Evolutionary conservation across 495 filamentous ascomycete genomes (phyloP), one percentile per base, ranked within the genome.

Genomic region (Neurospora tetraspora): DNA sequence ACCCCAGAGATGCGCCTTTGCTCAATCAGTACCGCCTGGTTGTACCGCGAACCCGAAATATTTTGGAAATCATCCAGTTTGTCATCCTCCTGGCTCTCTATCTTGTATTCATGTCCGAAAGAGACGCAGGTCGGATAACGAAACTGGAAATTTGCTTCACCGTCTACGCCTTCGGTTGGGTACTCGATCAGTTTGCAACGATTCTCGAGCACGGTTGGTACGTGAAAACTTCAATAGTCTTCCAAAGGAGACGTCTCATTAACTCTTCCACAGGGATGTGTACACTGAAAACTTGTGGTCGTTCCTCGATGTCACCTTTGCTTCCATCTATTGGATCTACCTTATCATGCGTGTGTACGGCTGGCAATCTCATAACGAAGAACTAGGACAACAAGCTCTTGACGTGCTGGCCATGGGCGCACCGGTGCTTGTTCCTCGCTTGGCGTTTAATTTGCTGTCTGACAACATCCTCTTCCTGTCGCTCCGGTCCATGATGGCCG

Each of bases 201-300:
- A 88, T 93, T 4, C 74, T 92, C 18, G 91, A 91, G 73, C 91
- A 93, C 74, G 91, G 90, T 40, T 91, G 89, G 90, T 84, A 74
- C 40, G 78, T 78, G 39, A 6, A 36, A 16, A 36, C 12, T 70
- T 23, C 61, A 69, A 43, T 42, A 31, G 27, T 61, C 71, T 14
- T 36, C 11, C 10, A n/a, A 43, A 12, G 6, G 20, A 16, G n/a
- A 34, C 20, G 65, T 71, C 73, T 72, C 36, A 45, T 74, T 72
- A 45, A 74, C 27, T 38, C 20, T 18, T 5, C 39, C 8, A 38
- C 31, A 92, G 91, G 91, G 84, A 87, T 68, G 91, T 93, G 8
- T 92, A 92, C 76, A 91, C 90, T 6, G 89, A 93, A 76, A 92
- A 93, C 74, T 84, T 93, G 23, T 93, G 91, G 91, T 91, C 91